These are phyloP conservation scores for Chlamydomonas sphaeroides DNA, from an alignment of 139 green algal genomes.

Conservation along the genomic window DNA sequence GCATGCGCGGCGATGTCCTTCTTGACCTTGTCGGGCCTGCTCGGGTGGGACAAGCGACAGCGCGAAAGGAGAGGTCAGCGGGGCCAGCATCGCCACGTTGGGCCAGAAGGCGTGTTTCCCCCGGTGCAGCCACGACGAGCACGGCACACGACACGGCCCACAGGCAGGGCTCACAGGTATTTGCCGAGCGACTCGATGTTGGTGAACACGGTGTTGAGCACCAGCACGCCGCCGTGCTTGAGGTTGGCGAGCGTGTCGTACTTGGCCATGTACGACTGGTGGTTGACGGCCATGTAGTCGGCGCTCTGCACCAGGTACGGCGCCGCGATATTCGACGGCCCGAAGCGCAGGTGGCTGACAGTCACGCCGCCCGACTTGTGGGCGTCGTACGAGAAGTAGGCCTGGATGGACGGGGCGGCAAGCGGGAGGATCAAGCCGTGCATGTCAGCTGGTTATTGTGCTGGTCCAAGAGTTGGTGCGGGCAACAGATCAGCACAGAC, in stretches of 20 bases:
- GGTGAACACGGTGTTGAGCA: conserved; percentile 64
- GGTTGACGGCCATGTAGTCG: conserved; percentile 58
- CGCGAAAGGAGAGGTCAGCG: too few relatives aligned
- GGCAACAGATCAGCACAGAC: too few relatives aligned
- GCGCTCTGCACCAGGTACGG: conserved; percentile 63
- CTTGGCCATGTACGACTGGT: conserved; percentile 57
- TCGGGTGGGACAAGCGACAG: too few relatives aligned
- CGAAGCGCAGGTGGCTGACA: conserved; percentile 67
- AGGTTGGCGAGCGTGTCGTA: conserved; percentile 60
- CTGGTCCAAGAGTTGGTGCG: too few relatives aligned
- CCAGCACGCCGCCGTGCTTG: conserved; percentile 53
- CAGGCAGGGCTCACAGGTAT: too few relatives aligned
- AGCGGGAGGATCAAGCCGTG: too few relatives aligned
- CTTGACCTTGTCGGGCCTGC: conserved; percentile 41
- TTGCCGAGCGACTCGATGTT: conserved; percentile 34
- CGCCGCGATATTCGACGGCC: conserved; percentile 50
- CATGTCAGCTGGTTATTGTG: too few relatives aligned
- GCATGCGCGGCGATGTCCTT: conserved; percentile 40
- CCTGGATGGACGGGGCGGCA: conserved; percentile 30
- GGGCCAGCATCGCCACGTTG: too few relatives aligned
- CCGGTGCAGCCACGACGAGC: too few relatives aligned
- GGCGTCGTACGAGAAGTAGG: conserved; percentile 68
- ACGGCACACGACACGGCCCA: too few relatives aligned
- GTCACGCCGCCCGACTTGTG: conserved; percentile 70
- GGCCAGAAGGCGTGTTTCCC: too few relatives aligned